These are phyloP conservation scores for Gloeostereum incarnatum DNA, from an alignment of 768 basidiomycete species.

Conservation along the genomic window DNA sequence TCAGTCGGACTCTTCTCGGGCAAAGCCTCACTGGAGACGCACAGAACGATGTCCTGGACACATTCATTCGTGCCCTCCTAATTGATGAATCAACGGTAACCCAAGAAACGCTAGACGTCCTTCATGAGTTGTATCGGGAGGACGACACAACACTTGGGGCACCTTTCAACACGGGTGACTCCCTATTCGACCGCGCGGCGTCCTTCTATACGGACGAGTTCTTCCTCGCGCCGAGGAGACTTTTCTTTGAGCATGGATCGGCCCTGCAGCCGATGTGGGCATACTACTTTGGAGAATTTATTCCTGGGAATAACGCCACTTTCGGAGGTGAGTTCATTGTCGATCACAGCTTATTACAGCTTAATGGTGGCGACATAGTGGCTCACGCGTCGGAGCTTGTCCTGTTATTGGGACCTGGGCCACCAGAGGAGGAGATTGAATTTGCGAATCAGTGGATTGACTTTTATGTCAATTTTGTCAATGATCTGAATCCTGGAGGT, in stretches of 20 bases:
- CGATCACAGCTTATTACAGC: background rate
- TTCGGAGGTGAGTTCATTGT: constrained; percentile 37
- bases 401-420: constrained; percentile 39
- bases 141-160: constrained; percentile 38
- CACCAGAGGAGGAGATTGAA: constrained; percentile 27
- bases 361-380: constrained; percentile 19
- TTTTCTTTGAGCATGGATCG: constrained; percentile 41
- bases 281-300: constrained; percentile 48
- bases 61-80: constrained; percentile 37
- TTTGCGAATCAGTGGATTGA: constrained; percentile 40
- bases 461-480: constrained; percentile 48
- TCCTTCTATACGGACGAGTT: constrained; percentile 54
- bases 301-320: constrained; percentile 39
- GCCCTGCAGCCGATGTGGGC: constrained; percentile 37
- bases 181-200: constrained; percentile 44
- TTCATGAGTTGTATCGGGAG: constrained; percentile 33
- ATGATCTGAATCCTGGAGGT: constrained; percentile 49
- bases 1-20: constrained; percentile 28
- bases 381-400: constrained; percentile 39
- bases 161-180: constrained; percentile 50
- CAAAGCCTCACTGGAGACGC: constrained; percentile 26
- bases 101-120: constrained; percentile 25
- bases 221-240: constrained; percentile 40
- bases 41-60: constrained; percentile 33
- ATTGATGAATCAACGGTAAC: constrained; percentile 44